Percentiles rank a stretch among this genome's conserved stretches.
Evolutionary conservation across 768 basidiomycete genomes (phyloP).

Genomic region (Pleurotus djamor): DNA sequence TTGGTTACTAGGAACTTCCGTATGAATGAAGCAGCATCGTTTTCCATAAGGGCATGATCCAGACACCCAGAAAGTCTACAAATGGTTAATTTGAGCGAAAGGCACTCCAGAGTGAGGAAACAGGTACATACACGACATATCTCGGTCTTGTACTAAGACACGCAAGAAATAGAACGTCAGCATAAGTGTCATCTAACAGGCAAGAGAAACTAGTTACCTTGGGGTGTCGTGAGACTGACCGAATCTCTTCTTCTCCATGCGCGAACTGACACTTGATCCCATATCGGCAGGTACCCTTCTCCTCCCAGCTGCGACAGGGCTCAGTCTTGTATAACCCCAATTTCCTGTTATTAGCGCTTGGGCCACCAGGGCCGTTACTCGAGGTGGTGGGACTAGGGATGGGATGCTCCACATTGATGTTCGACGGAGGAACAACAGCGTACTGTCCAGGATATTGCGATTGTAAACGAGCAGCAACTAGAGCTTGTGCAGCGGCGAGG

Average conservation of each 20-base stretch:
- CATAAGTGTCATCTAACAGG: neutral
- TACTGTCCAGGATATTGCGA: conserved; percentile 60
- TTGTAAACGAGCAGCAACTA: conserved; percentile 65
- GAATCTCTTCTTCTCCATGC: conserved; percentile 87
- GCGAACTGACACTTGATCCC: conserved; percentile 92
- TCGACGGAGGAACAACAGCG: conserved; percentile 27
- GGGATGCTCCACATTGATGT: conserved; percentile 26
- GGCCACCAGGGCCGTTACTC: conserved; percentile 74
- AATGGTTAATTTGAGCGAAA: conserved; percentile 12
- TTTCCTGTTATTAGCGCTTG: conserved; percentile 91
- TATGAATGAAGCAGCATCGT: conserved; percentile 93
- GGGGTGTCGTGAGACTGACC: conserved; percentile 82
- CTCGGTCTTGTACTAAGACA: conserved; percentile 83
- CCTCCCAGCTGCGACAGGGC: conserved; percentile 89
- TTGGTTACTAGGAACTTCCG: conserved; percentile 72
- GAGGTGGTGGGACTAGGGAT: conserved; percentile 42
- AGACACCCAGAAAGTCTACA: conserved; percentile 89
- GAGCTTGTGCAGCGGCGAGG: conserved; percentile 49
- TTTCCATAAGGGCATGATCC: conserved; percentile 93
- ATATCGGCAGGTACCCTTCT: conserved; percentile 85
- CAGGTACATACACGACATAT: conserved; percentile 73
- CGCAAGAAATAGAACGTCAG: conserved; percentile 5
- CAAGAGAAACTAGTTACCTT: conserved; percentile 53
- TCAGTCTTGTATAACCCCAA: conserved; percentile 90
- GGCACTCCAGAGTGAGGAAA: conserved; percentile 5